Conservation (phyloP, 176 grass and related monocot genomes). For the Aechmea fasciata region DNA sequence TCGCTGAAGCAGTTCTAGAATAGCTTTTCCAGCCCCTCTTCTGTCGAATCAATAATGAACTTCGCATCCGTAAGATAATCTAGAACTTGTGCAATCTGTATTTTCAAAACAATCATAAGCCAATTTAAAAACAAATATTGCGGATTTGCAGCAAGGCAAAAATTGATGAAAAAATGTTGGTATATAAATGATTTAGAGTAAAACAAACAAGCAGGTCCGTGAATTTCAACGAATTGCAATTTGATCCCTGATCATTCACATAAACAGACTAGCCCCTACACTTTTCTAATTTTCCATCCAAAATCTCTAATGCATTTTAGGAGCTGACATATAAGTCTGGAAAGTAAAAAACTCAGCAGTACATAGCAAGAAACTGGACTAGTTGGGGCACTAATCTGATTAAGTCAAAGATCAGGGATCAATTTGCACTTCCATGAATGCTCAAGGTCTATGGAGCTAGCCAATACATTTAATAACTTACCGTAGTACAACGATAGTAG, state of each 20-base stretch:
- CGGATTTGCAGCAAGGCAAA: conserved; percentile 9
- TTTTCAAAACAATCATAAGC: conserved; percentile 9
- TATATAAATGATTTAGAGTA: conserved; percentile 15
- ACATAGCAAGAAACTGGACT: too few species aligned
- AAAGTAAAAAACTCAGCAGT: too few species aligned
- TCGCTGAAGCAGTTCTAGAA: conserved; percentile 56
- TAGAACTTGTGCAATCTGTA: conserved; percentile 66
- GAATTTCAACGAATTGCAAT: conserved; percentile 21
- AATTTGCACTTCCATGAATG: too few species aligned
- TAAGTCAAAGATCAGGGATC: too few species aligned
- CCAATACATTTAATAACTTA: too few species aligned
- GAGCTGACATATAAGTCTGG: too few species aligned
- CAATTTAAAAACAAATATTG: conserved; percentile 18
- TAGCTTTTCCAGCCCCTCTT: conserved; percentile 65
- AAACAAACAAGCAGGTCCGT: background rate
- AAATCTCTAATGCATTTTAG: too few species aligned
- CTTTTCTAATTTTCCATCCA: too few species aligned
- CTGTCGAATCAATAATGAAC: conserved; percentile 54
- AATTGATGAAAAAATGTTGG: background rate
- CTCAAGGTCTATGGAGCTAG: too few species aligned
- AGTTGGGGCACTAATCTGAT: too few species aligned
- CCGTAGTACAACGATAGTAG: too few species aligned
- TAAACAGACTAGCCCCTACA: too few species aligned
- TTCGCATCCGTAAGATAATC: conserved; percentile 56
- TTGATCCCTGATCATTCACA: background rate